Conservation (phyloP, 2,329 filamentous ascomycete species). For the Stylonectria norvegica region DNA sequence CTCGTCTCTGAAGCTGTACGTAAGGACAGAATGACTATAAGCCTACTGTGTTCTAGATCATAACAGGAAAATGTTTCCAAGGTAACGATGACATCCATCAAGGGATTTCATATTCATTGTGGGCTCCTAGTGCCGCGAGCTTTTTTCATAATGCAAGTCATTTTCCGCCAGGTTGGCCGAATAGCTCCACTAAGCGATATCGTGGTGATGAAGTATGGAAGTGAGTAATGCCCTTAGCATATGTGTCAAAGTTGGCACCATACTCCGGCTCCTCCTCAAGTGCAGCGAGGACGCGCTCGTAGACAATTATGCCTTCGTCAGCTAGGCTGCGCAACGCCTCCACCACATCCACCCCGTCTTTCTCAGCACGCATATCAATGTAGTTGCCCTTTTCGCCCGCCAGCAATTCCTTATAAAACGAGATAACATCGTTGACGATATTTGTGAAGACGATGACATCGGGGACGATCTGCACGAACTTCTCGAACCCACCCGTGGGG, state of each 20-base stretch:
- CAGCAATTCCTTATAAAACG: slow-evolving; percentile 10
- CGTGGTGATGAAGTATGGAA: slow-evolving; percentile 9
- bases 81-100: too few relatives aligned
- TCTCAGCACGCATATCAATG: slow-evolving; percentile 7
- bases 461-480: slow-evolving; percentile 6
- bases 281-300: slow-evolving; percentile 1
- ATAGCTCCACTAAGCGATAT: slow-evolving; percentile 4
- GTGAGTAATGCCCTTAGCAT: slow-evolving; percentile 9
- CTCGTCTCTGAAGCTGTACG: too few relatives aligned
- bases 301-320: slow-evolving; percentile 4
- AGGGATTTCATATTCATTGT: too few relatives aligned
- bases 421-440: slow-evolving; percentile 12
- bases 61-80: too few relatives aligned
- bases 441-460: slow-evolving; percentile 11
- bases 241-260: slow-evolving; percentile 7
- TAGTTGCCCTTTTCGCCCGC: slow-evolving; percentile 11
- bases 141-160: too few relatives aligned
- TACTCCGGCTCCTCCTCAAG: slow-evolving; percentile 6
- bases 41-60: too few relatives aligned
- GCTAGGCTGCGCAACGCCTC: slow-evolving; percentile 1
- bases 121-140: too few relatives aligned
- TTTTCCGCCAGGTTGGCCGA: too few relatives aligned
- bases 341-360: slow-evolving; percentile 6
- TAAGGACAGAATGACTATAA: too few relatives aligned
- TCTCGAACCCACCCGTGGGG: slow-evolving; percentile 5